phyloP scores from a whole-genome alignment of 495 filamentous ascomycete genomes.

The Tuber umbilicatum region DNA sequence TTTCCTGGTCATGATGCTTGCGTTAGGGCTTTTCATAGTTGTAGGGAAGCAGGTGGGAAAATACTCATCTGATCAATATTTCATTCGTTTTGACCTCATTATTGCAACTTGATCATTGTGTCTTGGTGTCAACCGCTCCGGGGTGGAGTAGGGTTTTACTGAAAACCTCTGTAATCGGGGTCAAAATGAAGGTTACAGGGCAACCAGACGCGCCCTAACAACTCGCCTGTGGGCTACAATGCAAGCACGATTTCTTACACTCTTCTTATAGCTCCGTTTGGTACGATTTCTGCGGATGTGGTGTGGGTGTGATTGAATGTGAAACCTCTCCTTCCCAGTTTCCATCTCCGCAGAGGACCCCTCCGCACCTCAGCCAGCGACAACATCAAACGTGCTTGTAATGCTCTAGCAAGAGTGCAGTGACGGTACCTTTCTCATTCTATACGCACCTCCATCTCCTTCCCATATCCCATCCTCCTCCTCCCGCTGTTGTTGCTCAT shows the following conservation, averaged over 20 bases:
- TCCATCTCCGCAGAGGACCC: not conserved
- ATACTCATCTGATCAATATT: too few species aligned
- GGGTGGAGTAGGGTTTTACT: too few species aligned
- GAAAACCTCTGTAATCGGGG: too few species aligned
- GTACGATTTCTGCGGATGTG: not conserved
- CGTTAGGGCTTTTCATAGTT: too few species aligned
- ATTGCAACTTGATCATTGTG: too few species aligned
- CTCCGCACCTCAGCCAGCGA: not conserved
- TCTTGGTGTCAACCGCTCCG: too few species aligned
- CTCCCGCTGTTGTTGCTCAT: slow-evolving; percentile 18
- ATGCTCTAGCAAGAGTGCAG: not conserved
- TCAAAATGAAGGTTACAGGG: too few species aligned
- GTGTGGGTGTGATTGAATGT: not conserved
- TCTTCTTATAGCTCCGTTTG: not conserved
- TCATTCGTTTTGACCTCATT: too few species aligned
- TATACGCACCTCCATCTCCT: slow-evolving; percentile 20
- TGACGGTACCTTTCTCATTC: slow-evolving; percentile 3
- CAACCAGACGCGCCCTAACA: not conserved
- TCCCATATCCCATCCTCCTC: slow-evolving; percentile 34
- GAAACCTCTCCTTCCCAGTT: not conserved
- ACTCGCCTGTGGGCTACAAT: not conserved
- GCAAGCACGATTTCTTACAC: not conserved
- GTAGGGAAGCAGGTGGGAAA: too few species aligned
- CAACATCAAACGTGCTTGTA: slow-evolving; percentile 1
- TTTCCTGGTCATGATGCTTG: too few species aligned